Evolutionary conservation across 2,329 filamentous ascomycete genomes (phyloP), one percentile per base, ranked within the genome.

Genomic region (Gnomoniopsis sp.): DNA sequence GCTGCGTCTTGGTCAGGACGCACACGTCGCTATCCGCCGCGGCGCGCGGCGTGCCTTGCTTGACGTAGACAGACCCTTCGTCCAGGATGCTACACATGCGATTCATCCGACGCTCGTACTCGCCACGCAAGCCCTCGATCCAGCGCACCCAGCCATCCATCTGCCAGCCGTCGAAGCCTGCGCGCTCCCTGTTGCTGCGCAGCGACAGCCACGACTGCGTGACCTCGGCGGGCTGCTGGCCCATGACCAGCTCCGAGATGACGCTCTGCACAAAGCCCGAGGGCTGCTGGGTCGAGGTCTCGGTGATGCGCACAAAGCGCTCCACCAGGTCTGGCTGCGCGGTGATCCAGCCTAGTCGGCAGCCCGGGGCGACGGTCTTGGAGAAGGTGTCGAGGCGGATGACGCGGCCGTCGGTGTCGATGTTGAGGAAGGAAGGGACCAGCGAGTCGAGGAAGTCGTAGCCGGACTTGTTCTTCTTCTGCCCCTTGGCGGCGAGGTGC

Each of bases 341-440:
- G 0, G 93, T 96, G 64, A 96, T 87, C 91, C 92, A 97, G 44
- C 93, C 93, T 1, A 97, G 77, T 33, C 93, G 87, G 69, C 91
- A 96, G 2, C 93, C 93, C 0, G 93, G 93, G 0, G 92, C 92
- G 19, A 96, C 83, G 0, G 91, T 96, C 76, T 98, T 97, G 68
- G 90, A 95, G 72, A 97, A 97, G 1, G 93, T 96, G 72, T 97
- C 93, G 3, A 97, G 81, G 49, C 93, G 88, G 59, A 97, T 82
- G 46, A 97, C 93, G 38, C 93, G 88, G 58, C 93, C 93, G 66
- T 96, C 89, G 21, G 84, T 83, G 70, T 97, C 93, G 57, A 97
- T 72, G 62, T 82, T 88, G 47, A 97, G 77, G 72, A 90, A 96
- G 0, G 90, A 95, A 0, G 91, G 92, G 3, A 88, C 85, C 12